phyloP scores from a whole-genome alignment of 1,139 yeast species.

The Debaryomycetaceae sp. region DNA sequence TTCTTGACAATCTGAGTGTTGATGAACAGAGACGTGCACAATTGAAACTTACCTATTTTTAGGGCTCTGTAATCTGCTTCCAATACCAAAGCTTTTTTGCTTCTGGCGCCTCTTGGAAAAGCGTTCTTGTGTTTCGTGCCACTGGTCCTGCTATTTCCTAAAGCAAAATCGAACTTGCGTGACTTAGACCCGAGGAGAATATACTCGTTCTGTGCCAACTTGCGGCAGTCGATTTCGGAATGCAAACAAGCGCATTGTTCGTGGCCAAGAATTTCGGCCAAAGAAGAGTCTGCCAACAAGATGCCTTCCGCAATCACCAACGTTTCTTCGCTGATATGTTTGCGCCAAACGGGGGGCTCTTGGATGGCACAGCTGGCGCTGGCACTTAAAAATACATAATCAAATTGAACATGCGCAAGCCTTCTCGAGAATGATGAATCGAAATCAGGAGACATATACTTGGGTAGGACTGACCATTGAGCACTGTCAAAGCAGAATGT shows the following conservation, averaged over 20 bases:
- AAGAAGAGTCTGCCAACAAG: slow-evolving; percentile 11
- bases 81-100: not conserved
- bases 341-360: slow-evolving; percentile 7
- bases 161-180: not conserved
- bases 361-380: slow-evolving; percentile 8
- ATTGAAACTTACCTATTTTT: slow-evolving; percentile 1
- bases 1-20: slow-evolving; percentile 14
- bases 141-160: not conserved
- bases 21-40: not conserved
- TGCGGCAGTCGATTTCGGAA: slow-evolving; percentile 16
- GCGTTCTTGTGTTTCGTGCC: not conserved
- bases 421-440: not conserved
- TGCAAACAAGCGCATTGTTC: slow-evolving; percentile 12
- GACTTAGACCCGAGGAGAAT: slow-evolving; percentile 4
- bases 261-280: slow-evolving; percentile 6
- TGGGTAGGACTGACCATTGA: not conserved
- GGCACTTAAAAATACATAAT: slow-evolving; percentile 11
- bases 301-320: slow-evolving; percentile 16
- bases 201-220: slow-evolving; percentile 8
- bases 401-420: slow-evolving; percentile 7
- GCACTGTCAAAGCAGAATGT: not conserved
- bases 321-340: slow-evolving; percentile 9
- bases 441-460: not conserved
- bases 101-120: slow-evolving; percentile 1
- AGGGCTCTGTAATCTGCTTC: slow-evolving; percentile 1